Evolutionary conservation across 768 basidiomycete genomes (phyloP).

Genomic region (Paxillus involutus): DNA sequence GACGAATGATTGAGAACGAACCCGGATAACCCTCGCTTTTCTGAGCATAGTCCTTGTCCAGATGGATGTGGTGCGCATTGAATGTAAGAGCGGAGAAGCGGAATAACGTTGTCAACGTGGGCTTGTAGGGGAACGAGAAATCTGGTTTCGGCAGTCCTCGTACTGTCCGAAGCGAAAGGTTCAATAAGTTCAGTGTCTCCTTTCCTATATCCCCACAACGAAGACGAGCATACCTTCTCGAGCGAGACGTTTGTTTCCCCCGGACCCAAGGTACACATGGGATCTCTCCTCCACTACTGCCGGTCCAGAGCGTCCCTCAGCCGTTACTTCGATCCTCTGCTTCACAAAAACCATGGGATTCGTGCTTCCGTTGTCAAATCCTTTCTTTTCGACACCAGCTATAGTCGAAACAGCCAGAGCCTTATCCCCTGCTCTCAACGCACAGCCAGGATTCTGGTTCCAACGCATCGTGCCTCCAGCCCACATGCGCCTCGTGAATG

Average conservation of each 20-base stretch:
- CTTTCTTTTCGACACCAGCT: conserved; percentile 57
- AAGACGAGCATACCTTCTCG: conserved; percentile 41
- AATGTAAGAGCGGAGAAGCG: conserved; percentile 86
- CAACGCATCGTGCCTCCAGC: conserved; percentile 69
- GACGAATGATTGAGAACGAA: conserved; percentile 16
- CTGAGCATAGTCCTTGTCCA: conserved; percentile 73
- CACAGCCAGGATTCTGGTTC: conserved; percentile 38
- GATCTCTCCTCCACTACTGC: conserved; percentile 62
- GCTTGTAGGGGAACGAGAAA: conserved; percentile 66
- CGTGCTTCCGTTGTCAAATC: conserved; percentile 47
- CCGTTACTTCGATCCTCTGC: conserved; percentile 55
- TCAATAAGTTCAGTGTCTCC: not conserved
- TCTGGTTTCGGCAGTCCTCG: conserved; percentile 49
- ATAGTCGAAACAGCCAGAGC: conserved; percentile 51
- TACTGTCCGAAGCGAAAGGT: conserved; percentile 35
- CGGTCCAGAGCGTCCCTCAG: conserved; percentile 41
- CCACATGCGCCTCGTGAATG: conserved; percentile 83
- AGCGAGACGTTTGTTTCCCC: conserved; percentile 29
- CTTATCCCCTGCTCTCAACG: conserved; percentile 53
- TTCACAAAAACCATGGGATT: conserved; percentile 77
- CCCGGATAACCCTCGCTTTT: conserved; percentile 72
- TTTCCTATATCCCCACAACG: not conserved
- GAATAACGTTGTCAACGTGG: conserved; percentile 73
- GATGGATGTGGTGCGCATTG: conserved; percentile 83
- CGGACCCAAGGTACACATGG: conserved; percentile 61